These are phyloP conservation scores for Potentilla sterilis DNA, from an alignment of 306 rosid genomes.

Conservation along the genomic window DNA sequence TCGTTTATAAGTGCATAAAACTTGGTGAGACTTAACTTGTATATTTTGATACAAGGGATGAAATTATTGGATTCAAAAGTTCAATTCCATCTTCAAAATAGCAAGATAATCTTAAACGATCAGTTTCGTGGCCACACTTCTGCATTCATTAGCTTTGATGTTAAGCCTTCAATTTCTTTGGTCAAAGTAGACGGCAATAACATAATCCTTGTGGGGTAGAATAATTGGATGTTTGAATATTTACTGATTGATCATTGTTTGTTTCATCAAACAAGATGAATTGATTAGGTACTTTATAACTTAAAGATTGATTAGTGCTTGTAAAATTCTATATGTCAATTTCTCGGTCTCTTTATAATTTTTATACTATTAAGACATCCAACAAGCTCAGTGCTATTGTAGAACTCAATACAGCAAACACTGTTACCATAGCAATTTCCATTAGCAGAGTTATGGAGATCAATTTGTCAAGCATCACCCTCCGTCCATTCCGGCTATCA, in stretches of 20 bases:
- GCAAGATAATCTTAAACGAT: neutral
- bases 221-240: neutral
- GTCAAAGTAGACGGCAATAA: neutral
- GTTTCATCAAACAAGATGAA: conserved; percentile 11
- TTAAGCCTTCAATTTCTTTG: neutral
- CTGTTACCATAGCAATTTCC: neutral
- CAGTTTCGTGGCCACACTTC: neutral
- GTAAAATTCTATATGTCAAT: too few relatives aligned
- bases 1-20: neutral
- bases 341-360: neutral
- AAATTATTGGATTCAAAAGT: neutral
- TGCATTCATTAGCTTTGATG: too few relatives aligned
- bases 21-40: neutral
- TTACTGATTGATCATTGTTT: neutral
- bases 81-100: neutral
- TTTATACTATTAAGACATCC: too few relatives aligned
- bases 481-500: conserved; percentile 46
- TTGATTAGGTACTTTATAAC: neutral
- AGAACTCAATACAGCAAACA: neutral
- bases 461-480: conserved; percentile 30
- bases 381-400: neutral
- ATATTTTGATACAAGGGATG: neutral
- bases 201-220: neutral
- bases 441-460: conserved; percentile 24
- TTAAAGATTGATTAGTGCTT: neutral